A percentile compares a stretch with the other conserved stretches of the same genome.
These are phyloP conservation scores for Phytophthora parvispora DNA, from an alignment of 352 stramenopile genomes.

Conservation along the genomic window DNA sequence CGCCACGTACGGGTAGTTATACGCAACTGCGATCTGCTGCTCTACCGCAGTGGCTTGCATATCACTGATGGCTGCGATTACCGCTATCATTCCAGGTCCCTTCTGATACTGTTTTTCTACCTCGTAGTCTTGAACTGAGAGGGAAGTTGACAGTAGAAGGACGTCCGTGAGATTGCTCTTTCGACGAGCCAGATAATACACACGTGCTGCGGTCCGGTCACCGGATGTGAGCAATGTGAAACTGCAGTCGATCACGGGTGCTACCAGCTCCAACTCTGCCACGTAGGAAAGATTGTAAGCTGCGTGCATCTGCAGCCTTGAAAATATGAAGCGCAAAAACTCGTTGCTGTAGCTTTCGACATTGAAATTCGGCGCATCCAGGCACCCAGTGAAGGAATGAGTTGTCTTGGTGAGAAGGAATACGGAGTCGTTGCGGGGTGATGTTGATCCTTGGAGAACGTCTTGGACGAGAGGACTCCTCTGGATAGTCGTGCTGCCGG, in stretches of 20 bases:
- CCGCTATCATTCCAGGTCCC: conserved; percentile 7
- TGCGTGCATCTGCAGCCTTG: conserved; percentile 7
- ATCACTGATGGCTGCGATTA: conserved; percentile 24
- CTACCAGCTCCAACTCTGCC: conserved; percentile 34
- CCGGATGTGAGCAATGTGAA: conserved; percentile 4
- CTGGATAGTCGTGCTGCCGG: conserved; percentile 25
- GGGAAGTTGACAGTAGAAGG: conserved; percentile 23
- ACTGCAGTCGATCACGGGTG: conserved; percentile 44
- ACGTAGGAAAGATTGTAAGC: conserved; percentile 33
- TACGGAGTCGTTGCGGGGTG: conserved; percentile 19
- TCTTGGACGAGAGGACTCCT: conserved; percentile 37
- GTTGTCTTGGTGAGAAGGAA: conserved; percentile 29
- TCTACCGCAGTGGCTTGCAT: conserved; percentile 4
- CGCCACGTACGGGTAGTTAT: conserved; percentile 30
- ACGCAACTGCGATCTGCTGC: conserved; percentile 23
- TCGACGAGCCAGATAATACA: conserved; percentile 31
- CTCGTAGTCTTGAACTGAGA: conserved; percentile 34
- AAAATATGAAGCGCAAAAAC: conserved; percentile 26
- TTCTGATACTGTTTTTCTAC: conserved; percentile 17
- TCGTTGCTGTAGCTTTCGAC: conserved; percentile 25
- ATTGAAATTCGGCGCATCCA: conserved; percentile 1
- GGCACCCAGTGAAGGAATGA: conserved; percentile 16
- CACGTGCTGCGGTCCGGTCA: conserved; percentile 7
- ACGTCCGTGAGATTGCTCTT: conserved; percentile 13
- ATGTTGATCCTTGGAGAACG: conserved; percentile 15